Conservation (phyloP, 1,139 yeast genomes). For the Yamadazyma buinensis region DNA sequence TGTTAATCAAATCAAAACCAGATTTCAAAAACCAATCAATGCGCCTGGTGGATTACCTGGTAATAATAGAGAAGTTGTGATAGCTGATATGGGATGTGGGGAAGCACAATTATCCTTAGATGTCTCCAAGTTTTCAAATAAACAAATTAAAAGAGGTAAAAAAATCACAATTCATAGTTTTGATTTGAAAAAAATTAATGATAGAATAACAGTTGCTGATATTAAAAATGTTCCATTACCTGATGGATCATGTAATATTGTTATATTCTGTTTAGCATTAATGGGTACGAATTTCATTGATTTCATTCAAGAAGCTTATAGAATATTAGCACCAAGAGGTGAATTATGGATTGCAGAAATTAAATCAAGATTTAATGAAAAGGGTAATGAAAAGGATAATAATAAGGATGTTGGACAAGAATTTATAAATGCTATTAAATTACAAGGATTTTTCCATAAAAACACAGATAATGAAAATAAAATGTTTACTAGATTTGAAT, state of each 20-base stretch:
- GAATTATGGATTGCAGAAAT: constrained; percentile 98
- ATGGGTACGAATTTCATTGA: constrained; percentile 98
- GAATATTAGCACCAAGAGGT: constrained; percentile 86
- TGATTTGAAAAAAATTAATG: constrained; percentile 83
- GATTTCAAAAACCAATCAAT: constrained; percentile 65
- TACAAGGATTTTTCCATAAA: constrained; percentile 83
- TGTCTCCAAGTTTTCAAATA: constrained; percentile 47
- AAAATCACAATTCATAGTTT: constrained; percentile 76
- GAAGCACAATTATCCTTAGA: constrained; percentile 84
- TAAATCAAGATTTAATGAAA: constrained; percentile 80
- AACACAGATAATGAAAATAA: constrained; percentile 82
- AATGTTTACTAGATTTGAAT: constrained; percentile 94
- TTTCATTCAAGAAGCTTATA: constrained; percentile 83
- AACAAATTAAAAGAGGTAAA: constrained; percentile 31
- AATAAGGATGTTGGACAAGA: constrained; percentile 54
- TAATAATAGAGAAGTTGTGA: constrained; percentile 52
- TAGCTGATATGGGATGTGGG: constrained; percentile 99
- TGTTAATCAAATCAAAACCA: constrained; percentile 62
- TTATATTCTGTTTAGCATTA: constrained; percentile 84
- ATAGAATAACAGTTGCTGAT: constrained; percentile 91
- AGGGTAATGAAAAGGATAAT: too few relatives aligned
- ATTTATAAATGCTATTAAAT: constrained; percentile 73
- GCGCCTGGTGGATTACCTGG: constrained; percentile 97
- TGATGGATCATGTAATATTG: constrained; percentile 76
- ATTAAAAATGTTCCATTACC: constrained; percentile 83